Evolutionary conservation across 768 basidiomycete species (phyloP).

Genomic region (Chalciporus chontae): DNA sequence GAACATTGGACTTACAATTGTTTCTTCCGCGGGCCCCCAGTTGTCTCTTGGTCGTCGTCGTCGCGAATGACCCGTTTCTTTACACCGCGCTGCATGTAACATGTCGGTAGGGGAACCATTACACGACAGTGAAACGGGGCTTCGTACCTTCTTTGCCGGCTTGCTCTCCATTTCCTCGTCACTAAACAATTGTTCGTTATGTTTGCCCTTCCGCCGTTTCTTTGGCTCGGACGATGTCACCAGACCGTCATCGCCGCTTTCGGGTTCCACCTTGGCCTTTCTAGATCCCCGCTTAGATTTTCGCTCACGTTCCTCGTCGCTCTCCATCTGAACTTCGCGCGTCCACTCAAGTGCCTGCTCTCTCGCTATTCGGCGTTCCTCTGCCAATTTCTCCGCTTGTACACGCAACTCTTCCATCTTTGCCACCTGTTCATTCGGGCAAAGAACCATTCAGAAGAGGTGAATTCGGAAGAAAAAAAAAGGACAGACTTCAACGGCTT

Average conservation of each 20-base stretch:
- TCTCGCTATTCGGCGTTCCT: conserved; percentile 67
- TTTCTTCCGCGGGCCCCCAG: conserved; percentile 66
- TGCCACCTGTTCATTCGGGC: conserved; percentile 40
- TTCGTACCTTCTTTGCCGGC: conserved; percentile 64
- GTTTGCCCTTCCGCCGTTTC: conserved; percentile 77
- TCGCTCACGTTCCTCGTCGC: conserved; percentile 78
- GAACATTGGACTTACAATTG: conserved; percentile 55
- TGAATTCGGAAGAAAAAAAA: not conserved
- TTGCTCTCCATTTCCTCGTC: conserved; percentile 59
- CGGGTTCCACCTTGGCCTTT: conserved; percentile 49
- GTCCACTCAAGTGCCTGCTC: conserved; percentile 83
- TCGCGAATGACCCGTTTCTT: conserved; percentile 80
- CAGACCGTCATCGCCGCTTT: too few species aligned
- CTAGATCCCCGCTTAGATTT: conserved; percentile 53
- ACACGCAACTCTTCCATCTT: conserved; percentile 61
- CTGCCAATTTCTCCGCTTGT: conserved; percentile 77
- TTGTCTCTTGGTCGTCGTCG: conserved; percentile 71
- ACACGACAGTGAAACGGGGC: not conserved
- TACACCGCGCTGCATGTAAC: conserved; percentile 34
- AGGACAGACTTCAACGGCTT: conserved; percentile 59
- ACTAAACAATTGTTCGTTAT: conserved; percentile 63
- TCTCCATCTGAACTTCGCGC: conserved; percentile 57
- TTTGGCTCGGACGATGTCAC: conserved; percentile 47
- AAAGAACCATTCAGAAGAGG: not conserved
- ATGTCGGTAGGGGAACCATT: not conserved